Base-by-base conservation (phyloP, 2,329 filamentous ascomycete genomes). In the Colletotrichum lindemuthianum region DNA sequence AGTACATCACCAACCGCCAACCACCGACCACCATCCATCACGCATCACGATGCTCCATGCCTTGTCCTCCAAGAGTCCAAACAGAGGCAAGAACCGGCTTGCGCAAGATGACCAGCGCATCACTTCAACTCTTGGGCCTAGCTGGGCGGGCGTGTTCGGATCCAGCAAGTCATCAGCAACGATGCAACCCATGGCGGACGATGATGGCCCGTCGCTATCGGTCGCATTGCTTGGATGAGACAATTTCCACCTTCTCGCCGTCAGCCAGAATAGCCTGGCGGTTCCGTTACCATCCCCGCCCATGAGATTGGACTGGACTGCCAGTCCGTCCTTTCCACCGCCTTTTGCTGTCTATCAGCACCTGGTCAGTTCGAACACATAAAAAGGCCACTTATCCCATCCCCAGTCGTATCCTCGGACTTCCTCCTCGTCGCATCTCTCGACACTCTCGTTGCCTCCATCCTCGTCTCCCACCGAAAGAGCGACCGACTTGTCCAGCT, bases 31-130 rank as follows among this genome's bases (percentile, higher is more conserved):
- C 51, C 34, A 56, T 65, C 34, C 37, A 16, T 15, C 40, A 32
- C 51, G 40, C 37, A 16, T 15, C 40, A 32, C 51, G 40, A 56
- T 65, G 40, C 37, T 34, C 32, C 40, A 11, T 50, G 16, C 24
- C 24, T 24, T 24, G 24, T 24, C 24, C 24, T 24, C 24, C 24
- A 2, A 24, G 24, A 24, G 24, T 24, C 24, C 24, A 24, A 24
- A 24, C 24, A 24, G 24, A 24, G 24, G 24, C 24, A 24, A 24
- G 24, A 4, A 24, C 24, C 24, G 15, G 10, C 10, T 3, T 34
- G 40, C 32, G 41, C 58, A 41, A 53, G 47, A 53, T 54, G 40
- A 43, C 56, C 65, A 60, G 48, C 53, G 34, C 48, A 63, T n/a
- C 39, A 8, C 57, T 49, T 34, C 33, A 24, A 48, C 51, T 24